Base-by-base conservation (phyloP, 1,284 basidiomycete species). In the Blastosporella zonata region DNA sequence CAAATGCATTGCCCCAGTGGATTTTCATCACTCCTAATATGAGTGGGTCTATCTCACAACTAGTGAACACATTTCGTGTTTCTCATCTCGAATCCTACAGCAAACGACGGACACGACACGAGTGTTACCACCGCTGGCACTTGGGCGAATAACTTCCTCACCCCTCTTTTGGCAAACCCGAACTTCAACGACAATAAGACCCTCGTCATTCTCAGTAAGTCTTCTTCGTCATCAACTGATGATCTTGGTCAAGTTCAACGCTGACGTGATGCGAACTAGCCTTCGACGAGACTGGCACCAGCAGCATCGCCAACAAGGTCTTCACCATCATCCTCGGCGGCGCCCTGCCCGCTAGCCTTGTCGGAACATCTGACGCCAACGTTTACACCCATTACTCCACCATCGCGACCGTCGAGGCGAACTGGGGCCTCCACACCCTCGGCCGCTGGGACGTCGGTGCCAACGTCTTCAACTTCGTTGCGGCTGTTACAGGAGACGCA, bases 361-460 rank as follows among this genome's bases (percentile, higher is more conserved):
- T 63, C 15, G 75, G 74, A 18, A 78, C 75, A 6, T 72, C 63
- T 18, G 81, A 84, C 60, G 46, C 66, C 10, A 77, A 70, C 1
- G 82, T 74, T 68, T 84, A 84, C 64, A 78, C 79, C 1, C 86
- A 88, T 64, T 88, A 86, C 68, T 82, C 81, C 9, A 59, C 66
- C 40, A 60, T 87, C 42, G 74, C 77, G 13, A 80, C 82, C 4
- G 76, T 85, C 18, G 64, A 87, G 67, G 73, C 75, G 33, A 87
- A 87, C 71, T 88, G 83, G 81, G 66, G 67, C 28, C 74, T 84
- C 17, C 72, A 72, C 41, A 77, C 74, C 20, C 77, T 84, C 21
- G 81, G 81, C 27, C 75, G 81, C 18, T 51, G 45, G 42, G 49
- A 54, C 60, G 62, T 61, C 21, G 62, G 60, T 36, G 60, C 64